Percentiles rank a stretch among this genome's conserved stretches.
Conservation (phyloP, 805 yeast genomes). For the Naumovozyma baii region DNA sequence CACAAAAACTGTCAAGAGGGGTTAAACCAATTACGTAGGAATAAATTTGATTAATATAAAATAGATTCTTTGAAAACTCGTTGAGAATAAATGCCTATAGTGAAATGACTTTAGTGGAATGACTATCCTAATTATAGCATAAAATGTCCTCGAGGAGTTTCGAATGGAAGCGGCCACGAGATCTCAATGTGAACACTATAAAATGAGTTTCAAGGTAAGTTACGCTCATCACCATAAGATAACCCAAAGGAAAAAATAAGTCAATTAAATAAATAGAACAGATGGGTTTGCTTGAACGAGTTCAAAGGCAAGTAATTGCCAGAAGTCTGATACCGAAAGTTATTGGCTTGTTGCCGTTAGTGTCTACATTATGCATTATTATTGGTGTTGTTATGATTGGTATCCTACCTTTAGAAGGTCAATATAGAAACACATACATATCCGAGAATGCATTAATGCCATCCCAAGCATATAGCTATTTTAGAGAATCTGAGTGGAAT, state of each 20-base stretch:
- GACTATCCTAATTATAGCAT: too few relatives aligned
- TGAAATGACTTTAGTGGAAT: too few relatives aligned
- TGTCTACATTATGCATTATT: constrained; percentile 36
- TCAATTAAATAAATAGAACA: not conserved
- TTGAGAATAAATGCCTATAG: too few relatives aligned
- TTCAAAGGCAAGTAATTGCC: constrained; percentile 36
- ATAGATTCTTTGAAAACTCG: too few relatives aligned
- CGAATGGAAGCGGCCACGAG: not conserved
- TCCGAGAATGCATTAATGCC: constrained; percentile 97
- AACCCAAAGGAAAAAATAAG: too few relatives aligned
- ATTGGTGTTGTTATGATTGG: constrained; percentile 51
- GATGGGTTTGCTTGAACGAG: constrained; percentile 21
- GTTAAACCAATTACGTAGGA: too few relatives aligned
- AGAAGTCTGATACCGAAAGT: constrained; percentile 40
- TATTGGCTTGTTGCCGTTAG: constrained; percentile 34
- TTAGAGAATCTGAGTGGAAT: constrained; percentile 92
- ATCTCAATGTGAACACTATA: too few relatives aligned
- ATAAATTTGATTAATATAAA: too few relatives aligned
- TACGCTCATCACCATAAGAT: too few relatives aligned
- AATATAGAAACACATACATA: constrained; percentile 72
- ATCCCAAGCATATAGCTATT: constrained; percentile 85
- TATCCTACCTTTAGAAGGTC: constrained; percentile 64
- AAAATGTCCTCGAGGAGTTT: not conserved
- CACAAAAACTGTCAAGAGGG: too few relatives aligned
- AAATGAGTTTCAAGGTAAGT: too few relatives aligned